Evolutionary conservation across 371 early-diverging fungal species (phyloP).

Genomic region (Syncephalastrum racemosum): DNA sequence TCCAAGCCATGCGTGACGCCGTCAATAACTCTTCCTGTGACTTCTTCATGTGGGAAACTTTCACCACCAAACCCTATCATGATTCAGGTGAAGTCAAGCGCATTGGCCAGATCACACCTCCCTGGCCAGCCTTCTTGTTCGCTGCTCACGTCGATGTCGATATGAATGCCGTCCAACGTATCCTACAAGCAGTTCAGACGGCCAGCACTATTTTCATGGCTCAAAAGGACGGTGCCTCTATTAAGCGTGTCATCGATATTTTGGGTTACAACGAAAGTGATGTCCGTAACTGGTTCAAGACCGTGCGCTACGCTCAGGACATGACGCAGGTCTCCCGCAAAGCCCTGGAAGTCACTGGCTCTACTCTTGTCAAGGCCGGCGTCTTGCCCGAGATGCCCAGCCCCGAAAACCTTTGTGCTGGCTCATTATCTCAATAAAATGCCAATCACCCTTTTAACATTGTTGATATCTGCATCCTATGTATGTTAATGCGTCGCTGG

Average conservation of each 20-base stretch:
- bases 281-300: slow-evolving; percentile 71
- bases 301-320: slow-evolving; percentile 59
- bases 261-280: slow-evolving; percentile 66
- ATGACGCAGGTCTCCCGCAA: slow-evolving; percentile 47
- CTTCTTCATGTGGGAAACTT: slow-evolving; percentile 86
- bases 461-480: too few relatives aligned
- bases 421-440: slow-evolving; percentile 12
- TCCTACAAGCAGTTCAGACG: slow-evolving; percentile 45
- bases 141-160: slow-evolving; percentile 62
- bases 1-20: slow-evolving; percentile 74
- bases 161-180: slow-evolving; percentile 27
- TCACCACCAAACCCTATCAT: slow-evolving; percentile 84
- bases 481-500: too few relatives aligned
- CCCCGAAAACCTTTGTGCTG: slow-evolving; percentile 26
- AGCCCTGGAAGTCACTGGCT: slow-evolving; percentile 51
- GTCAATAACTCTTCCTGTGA: slow-evolving; percentile 63
- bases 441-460: too few relatives aligned
- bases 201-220: slow-evolving; percentile 53
- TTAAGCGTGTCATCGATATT: slow-evolving; percentile 53
- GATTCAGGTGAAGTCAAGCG: slow-evolving; percentile 68
- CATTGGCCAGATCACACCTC: slow-evolving; percentile 78
- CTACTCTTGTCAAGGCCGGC: slow-evolving; percentile 58
- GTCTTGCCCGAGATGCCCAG: slow-evolving; percentile 39
- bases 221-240: slow-evolving; percentile 47
- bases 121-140: slow-evolving; percentile 88